These are phyloP conservation scores for Ambrosia trifida DNA, from an alignment of 129 eudicot genomes.

Conservation along the genomic window DNA sequence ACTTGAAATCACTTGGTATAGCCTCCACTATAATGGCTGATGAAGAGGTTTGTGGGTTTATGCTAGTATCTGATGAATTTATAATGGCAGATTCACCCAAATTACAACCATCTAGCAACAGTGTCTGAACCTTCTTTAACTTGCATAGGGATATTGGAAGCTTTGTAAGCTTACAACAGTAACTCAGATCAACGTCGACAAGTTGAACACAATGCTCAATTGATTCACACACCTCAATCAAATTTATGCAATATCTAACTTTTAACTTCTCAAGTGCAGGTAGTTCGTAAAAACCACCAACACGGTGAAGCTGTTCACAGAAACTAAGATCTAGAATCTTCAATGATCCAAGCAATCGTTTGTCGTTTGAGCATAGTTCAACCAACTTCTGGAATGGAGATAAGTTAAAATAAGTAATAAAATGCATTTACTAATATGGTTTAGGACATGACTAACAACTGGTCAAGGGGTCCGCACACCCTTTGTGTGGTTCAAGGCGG, in stretches of 20 bases:
- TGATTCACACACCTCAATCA: constrained; percentile 9
- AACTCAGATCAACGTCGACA: constrained; percentile 1
- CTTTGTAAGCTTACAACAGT: neutral
- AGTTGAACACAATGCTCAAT: neutral
- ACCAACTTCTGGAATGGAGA: neutral
- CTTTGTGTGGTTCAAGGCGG: too few relatives aligned
- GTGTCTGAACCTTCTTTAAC: neutral
- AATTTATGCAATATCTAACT: neutral
- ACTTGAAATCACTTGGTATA: neutral
- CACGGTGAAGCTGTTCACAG: neutral
- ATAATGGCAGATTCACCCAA: neutral
- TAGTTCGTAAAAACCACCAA: neutral
- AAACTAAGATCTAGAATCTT: constrained; percentile 19
- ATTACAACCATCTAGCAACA: neutral
- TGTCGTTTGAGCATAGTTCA: neutral
- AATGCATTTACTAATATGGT: too few relatives aligned
- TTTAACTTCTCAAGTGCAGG: constrained; percentile 11
- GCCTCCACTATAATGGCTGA: neutral
- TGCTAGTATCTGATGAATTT: too few relatives aligned
- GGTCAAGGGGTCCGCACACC: too few relatives aligned
- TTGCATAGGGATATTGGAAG: neutral
- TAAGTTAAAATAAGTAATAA: neutral
- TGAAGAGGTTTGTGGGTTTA: too few relatives aligned
- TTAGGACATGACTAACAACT: too few relatives aligned
- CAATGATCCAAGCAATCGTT: constrained; percentile 9